These are phyloP conservation scores for Candida glucosophila DNA, from an alignment of 1,139 yeast genomes.

Conservation along the genomic window DNA sequence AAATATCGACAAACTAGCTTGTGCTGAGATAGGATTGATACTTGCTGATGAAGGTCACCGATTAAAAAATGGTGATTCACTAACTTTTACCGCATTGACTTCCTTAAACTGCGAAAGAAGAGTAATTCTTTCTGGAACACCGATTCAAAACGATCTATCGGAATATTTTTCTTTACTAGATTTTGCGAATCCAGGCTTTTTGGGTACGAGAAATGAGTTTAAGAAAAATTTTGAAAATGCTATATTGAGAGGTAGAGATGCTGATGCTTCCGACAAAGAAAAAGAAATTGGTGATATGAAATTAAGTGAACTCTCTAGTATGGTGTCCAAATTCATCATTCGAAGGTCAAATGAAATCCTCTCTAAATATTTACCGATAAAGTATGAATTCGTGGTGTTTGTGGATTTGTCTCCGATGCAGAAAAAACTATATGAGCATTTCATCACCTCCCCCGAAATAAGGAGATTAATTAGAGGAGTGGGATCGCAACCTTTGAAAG, in stretches of 20 bases:
- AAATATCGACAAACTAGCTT: conserved; percentile 68
- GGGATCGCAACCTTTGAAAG: conserved; percentile 81
- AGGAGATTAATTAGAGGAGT: conserved; percentile 58
- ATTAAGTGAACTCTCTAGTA: conserved; percentile 56
- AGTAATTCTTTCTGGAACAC: conserved; percentile 93
- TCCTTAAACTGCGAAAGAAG: conserved; percentile 78
- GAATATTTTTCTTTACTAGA: conserved; percentile 88
- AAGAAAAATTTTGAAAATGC: conserved; percentile 75
- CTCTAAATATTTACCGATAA: conserved; percentile 52
- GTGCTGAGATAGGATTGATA: conserved; percentile 79
- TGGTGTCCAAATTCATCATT: conserved; percentile 86
- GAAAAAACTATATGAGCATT: conserved; percentile 57
- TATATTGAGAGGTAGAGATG: conserved; percentile 81
- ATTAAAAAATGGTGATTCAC: conserved; percentile 87
- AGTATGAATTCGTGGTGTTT: conserved; percentile 90
- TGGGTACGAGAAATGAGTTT: conserved; percentile 80
- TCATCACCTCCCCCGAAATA: conserved; percentile 76
- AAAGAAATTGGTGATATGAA: conserved; percentile 64
- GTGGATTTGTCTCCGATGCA: conserved; percentile 81
- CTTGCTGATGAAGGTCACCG: conserved; percentile 97
- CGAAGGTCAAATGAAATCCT: conserved; percentile 87
- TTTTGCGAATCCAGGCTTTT: conserved; percentile 90
- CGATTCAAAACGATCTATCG: conserved; percentile 91
- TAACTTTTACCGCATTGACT: conserved; percentile 83
- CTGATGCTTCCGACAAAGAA: conserved; percentile 80